phyloP scores from a whole-genome alignment of 441 rosid species.

The Erodium texanum region DNA sequence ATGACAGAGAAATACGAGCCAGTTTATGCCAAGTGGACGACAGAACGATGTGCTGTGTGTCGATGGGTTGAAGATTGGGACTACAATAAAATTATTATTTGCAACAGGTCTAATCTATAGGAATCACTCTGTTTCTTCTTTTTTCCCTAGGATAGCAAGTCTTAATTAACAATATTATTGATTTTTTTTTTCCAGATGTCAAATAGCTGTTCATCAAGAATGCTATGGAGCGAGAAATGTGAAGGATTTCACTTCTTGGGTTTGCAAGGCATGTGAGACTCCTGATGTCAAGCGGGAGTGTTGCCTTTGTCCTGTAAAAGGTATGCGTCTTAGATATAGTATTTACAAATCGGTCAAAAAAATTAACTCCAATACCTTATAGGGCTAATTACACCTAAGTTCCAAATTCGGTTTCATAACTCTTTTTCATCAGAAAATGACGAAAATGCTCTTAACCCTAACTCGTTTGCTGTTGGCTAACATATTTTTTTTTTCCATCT shows the following conservation, averaged over 20 bases:
- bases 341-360: too few relatives aligned
- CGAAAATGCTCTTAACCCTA: too few relatives aligned
- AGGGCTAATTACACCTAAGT: too few relatives aligned
- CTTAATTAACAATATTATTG: neutral
- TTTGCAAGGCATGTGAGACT: slow-evolving; percentile 96
- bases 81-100: slow-evolving; percentile 92
- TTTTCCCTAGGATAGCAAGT: too few relatives aligned
- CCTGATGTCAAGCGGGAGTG: slow-evolving; percentile 86
- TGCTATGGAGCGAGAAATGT: slow-evolving; percentile 92
- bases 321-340: slow-evolving; percentile 23
- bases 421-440: too few relatives aligned
- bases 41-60: slow-evolving; percentile 96
- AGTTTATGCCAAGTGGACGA: slow-evolving; percentile 82
- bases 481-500: neutral
- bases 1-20: slow-evolving; percentile 20
- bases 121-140: too few relatives aligned
- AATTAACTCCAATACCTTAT: too few relatives aligned
- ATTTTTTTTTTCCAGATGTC: slow-evolving; percentile 48
- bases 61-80: slow-evolving; percentile 99
- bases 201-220: slow-evolving; percentile 99
- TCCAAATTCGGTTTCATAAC: too few relatives aligned
- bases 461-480: too few relatives aligned
- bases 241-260: slow-evolving; percentile 94
- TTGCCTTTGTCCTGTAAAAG: slow-evolving; percentile 98
- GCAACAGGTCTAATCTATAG: slow-evolving; percentile 62